A percentile compares a stretch with the other conserved stretches of the same genome.
phyloP scores from a whole-genome alignment of 257 asterid genomes.

The Phtheirospermum japonicum region DNA sequence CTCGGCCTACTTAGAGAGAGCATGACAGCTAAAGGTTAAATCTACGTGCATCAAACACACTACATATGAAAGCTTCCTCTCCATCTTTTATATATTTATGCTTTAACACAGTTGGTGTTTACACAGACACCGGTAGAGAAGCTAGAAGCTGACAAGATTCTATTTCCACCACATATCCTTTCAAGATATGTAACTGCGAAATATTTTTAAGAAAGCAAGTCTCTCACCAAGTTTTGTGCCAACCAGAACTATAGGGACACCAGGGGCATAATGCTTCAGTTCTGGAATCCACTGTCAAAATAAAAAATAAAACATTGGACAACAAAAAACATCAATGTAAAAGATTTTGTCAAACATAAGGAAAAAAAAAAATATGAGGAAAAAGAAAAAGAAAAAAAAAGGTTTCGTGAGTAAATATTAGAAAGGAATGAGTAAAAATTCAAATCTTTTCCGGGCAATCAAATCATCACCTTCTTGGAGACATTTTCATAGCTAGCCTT shows the following conservation, averaged over 20 bases:
- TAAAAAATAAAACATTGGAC: conserved; percentile 2
- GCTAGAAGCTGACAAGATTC: conserved; percentile 1
- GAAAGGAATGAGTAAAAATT: conserved; percentile 16
- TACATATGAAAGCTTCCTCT: conserved; percentile 9
- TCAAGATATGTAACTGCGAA: background rate
- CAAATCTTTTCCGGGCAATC: background rate
- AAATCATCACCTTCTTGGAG: conserved; percentile 56
- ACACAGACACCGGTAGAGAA: background rate
- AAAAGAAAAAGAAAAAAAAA: background rate
- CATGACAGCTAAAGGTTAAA: conserved; percentile 12
- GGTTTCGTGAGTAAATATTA: background rate
- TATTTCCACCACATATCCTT: conserved; percentile 6
- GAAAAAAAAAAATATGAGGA: background rate
- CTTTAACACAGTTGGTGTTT: too few relatives aligned
- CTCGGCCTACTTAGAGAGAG: background rate
- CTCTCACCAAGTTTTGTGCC: conserved; percentile 76
- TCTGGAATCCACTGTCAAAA: conserved; percentile 73
- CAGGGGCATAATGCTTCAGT: conserved; percentile 77
- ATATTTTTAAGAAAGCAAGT: conserved; percentile 17
- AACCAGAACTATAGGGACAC: conserved; percentile 76
- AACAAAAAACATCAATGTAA: conserved; percentile 5
- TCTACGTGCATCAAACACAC: conserved; percentile 4
- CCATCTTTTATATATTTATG: background rate
- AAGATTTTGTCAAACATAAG: background rate
- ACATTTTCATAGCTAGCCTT: conserved; percentile 79